These are phyloP conservation scores for Candida endomychidarum DNA, from an alignment of 805 yeast species.

Conservation along the genomic window DNA sequence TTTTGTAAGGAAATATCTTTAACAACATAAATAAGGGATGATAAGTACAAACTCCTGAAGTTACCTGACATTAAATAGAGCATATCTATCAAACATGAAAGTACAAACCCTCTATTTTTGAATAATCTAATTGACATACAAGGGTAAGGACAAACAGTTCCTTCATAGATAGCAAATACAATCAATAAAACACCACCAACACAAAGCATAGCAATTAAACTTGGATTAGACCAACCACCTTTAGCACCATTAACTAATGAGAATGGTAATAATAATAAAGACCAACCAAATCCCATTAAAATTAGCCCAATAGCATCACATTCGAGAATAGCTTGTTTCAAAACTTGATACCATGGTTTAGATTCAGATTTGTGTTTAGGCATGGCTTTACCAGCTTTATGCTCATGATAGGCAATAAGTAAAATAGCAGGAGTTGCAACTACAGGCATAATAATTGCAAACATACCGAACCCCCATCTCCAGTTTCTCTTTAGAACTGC, in stretches of 20 bases:
- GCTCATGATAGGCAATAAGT: constrained; percentile 32
- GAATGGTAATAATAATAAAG: constrained; percentile 39
- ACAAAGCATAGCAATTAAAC: constrained; percentile 44
- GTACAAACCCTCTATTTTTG: constrained; percentile 35
- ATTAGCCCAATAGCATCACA: constrained; percentile 40
- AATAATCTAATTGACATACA: constrained; percentile 34
- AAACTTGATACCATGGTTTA: constrained; percentile 5
- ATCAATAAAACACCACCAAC: constrained; percentile 39
- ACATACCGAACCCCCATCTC: constrained; percentile 57
- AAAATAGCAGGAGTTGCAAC: constrained; percentile 33
- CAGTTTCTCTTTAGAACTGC: constrained; percentile 37
- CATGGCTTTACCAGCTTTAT: constrained; percentile 25
- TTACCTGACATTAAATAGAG: constrained; percentile 30
- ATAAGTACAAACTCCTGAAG: constrained; percentile 27
- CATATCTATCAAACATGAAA: constrained; percentile 33
- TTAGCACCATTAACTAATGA: constrained; percentile 32
- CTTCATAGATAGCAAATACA: constrained; percentile 35
- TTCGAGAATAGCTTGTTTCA: constrained; percentile 27
- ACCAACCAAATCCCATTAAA: constrained; percentile 38
- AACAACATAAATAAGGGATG: constrained; percentile 34
- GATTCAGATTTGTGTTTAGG: neutral
- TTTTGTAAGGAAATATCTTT: constrained; percentile 27
- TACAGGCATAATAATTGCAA: constrained; percentile 46
- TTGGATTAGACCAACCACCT: constrained; percentile 36
- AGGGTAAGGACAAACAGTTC: constrained; percentile 34